Base-by-base conservation (phyloP, 1,284 basidiomycete species). In the Sanghuangporus sanghuang region DNA sequence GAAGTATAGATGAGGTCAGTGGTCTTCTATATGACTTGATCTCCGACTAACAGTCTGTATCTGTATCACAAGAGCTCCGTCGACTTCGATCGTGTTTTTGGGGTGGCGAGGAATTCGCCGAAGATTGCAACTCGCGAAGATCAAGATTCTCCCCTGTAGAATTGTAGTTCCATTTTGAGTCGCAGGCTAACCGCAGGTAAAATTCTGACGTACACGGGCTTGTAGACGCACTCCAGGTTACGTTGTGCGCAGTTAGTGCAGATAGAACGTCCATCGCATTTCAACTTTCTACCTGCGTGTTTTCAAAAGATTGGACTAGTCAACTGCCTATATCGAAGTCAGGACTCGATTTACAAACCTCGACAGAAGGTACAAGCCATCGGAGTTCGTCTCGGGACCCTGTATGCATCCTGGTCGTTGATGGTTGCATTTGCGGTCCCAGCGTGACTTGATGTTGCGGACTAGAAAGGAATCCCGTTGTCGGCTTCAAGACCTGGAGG, bases 291-390 rank as follows among this genome's bases (percentile, higher is more conserved):
- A 11, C 66, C 66, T 67, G 44, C n/a, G 32, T 35, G 21, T 57
- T 46, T 35, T 48, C 32, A 23, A 36, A 14, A 38, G 49, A 23
- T 62, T 11, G 35, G 27, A 57, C 35, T n/a, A 57, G 38, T 48
- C 52, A 63, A 35, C 35, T 23, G 16, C 11, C 48, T 12, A 54
- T n/a, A 3, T 6, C n/a, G 49, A 8, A 36, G 23, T 27, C 14
- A 49, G 8, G 35, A 46, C 7, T 18, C 21, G 36, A 21, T 12
- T n/a, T 23, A 6, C 57, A 36, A 54, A 67, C 66, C 66, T 66
- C 66, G 63, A 58, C 66, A 67, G 59, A 67, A 67, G 21, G 60
- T 63, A 46, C 66, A 67, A 16, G 66, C 66, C 66, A 67, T 67
- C 14, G 66, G 66, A 16, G 66, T 67, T 40, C 66, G 62, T 36